These are phyloP conservation scores for Moesziomyces parantarcticus DNA, from an alignment of 1,284 basidiomycete species.

Conservation along the genomic window DNA sequence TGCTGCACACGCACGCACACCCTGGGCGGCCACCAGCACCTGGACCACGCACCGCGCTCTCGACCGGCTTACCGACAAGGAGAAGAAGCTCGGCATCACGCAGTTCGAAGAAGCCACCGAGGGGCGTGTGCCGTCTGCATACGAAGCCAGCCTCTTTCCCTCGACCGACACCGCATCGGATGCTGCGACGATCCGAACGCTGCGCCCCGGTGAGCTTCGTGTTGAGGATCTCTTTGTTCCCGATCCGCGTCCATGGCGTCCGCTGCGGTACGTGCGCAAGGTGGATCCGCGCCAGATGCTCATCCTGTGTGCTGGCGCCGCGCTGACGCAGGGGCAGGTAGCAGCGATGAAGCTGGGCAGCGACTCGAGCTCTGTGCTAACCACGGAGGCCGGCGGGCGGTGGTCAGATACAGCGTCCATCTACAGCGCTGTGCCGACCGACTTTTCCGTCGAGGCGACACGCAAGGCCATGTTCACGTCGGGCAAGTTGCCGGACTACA, in stretches of 20 bases:
- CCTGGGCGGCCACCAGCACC: conserved; percentile 28
- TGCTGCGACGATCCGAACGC: conserved; percentile 24
- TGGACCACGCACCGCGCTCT: conserved; percentile 45
- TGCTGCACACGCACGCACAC: conserved; percentile 17
- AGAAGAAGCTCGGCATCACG: conserved; percentile 48
- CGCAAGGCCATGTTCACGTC: conserved; percentile 38
- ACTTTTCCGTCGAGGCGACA: conserved; percentile 32
- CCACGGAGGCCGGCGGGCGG: conserved; percentile 10
- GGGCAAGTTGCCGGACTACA: conserved; percentile 50
- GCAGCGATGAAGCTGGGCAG: conserved; percentile 36
- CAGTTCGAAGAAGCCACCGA: conserved; percentile 47
- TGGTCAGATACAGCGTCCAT: conserved; percentile 18
- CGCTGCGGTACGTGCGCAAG: conserved; percentile 62
- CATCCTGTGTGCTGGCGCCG: conserved; percentile 55
- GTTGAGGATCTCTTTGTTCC: conserved; percentile 58
- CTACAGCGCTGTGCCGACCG: conserved; percentile 36
- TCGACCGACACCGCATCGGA: conserved; percentile 9
- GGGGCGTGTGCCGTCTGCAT: conserved; percentile 41
- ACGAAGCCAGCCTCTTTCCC: conserved; percentile 34
- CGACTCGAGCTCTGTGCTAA: conserved; percentile 24
- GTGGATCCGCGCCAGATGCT: conserved; percentile 65
- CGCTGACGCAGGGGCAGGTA: conserved; percentile 43
- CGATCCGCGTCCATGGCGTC: conserved; percentile 60
- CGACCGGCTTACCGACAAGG: conserved; percentile 42
- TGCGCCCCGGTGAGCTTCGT: conserved; percentile 25